Evolutionary conservation across 1,139 yeast species (phyloP).

Genomic region (Pichia cactophila): DNA sequence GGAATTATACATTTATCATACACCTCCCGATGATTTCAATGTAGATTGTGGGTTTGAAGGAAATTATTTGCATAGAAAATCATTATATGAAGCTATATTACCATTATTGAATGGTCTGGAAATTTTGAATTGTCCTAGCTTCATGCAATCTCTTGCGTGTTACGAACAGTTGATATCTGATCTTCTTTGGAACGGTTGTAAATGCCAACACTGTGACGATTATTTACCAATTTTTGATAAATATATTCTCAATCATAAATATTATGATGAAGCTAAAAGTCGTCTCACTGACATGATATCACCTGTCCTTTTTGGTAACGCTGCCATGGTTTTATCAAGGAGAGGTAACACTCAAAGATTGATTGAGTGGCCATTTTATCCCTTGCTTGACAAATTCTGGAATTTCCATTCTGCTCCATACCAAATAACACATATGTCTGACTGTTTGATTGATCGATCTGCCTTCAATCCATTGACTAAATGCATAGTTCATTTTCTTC

Average conservation of each 20-base stretch:
- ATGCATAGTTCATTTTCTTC: constrained; percentile 35
- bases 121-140: constrained; percentile 46
- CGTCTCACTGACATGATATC: constrained; percentile 54
- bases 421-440: constrained; percentile 27
- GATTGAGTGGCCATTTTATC: background rate
- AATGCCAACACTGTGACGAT: constrained; percentile 46
- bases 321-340: constrained; percentile 37
- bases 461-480: constrained; percentile 27
- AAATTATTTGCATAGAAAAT: constrained; percentile 52
- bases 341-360: constrained; percentile 23
- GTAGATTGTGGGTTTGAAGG: constrained; percentile 63
- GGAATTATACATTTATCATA: constrained; percentile 42
- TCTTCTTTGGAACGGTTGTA: constrained; percentile 70
- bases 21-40: constrained; percentile 42
- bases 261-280: constrained; percentile 38
- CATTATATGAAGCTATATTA: constrained; percentile 39
- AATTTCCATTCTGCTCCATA: constrained; percentile 33
- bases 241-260: constrained; percentile 55
- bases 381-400: constrained; percentile 30
- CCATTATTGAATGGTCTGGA: constrained; percentile 39
- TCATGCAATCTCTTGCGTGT: constrained; percentile 51
- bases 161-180: constrained; percentile 67
- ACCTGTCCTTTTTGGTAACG: constrained; percentile 45
- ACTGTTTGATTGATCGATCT: constrained; percentile 30
- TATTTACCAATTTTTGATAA: constrained; percentile 47